Evolutionary conservation across 2,329 filamentous ascomycete species (phyloP).

Genomic region (Aspergillus sp.): DNA sequence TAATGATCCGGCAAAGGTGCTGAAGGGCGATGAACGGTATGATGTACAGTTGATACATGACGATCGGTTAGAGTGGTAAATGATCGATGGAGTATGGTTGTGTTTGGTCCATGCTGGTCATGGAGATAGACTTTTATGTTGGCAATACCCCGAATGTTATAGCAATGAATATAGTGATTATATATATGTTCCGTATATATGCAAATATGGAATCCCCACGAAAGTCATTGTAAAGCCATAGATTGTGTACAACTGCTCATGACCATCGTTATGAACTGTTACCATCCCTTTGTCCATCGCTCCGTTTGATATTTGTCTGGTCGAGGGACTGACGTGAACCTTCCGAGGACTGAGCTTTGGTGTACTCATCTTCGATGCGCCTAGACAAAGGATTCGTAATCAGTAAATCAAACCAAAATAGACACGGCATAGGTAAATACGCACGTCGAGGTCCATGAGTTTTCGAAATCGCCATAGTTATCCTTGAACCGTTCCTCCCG

Average conservation of each 20-base stretch:
- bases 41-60: conserved; percentile 60
- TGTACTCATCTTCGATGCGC: not conserved
- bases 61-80: conserved; percentile 49
- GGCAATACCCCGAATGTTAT: not conserved
- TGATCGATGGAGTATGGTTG: not conserved
- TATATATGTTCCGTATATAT: not conserved
- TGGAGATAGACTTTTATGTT: not conserved
- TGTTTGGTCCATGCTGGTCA: not conserved
- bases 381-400: no score
- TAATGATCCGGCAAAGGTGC: conserved; percentile 55
- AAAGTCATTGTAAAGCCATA: no score
- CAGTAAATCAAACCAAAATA: no score
- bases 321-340: not conserved
- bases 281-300: no score
- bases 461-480: conserved; percentile 2
- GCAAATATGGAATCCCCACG: no score
- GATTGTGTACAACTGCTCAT: no score
- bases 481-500: not conserved
- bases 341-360: not conserved
- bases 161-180: not conserved
- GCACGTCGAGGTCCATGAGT: conserved; percentile 4
- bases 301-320: no score
- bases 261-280: no score
- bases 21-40: conserved; percentile 56
- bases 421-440: not conserved